Conservation (phyloP, 140 eudicot species). For the Ambrosia hybrid region DNA sequence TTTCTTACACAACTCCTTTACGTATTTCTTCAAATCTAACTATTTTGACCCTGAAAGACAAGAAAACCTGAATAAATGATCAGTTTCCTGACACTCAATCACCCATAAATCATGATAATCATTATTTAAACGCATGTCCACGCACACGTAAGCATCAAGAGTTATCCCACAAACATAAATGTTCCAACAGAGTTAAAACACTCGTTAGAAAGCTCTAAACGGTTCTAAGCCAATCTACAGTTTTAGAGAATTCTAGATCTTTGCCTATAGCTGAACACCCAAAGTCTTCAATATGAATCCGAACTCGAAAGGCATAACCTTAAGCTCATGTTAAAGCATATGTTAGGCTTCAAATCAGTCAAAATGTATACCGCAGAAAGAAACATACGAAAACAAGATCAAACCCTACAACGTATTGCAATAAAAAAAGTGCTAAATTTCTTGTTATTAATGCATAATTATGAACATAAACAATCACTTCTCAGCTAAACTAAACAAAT, state of each 20-base stretch:
- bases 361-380: neutral
- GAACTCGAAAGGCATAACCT: neutral
- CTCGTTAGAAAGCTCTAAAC: neutral
- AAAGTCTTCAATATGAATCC: neutral
- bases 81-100: neutral
- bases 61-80: neutral
- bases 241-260: neutral
- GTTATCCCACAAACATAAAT: neutral
- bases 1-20: neutral
- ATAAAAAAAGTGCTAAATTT: neutral
- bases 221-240: neutral
- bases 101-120: neutral
- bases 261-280: neutral
- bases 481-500: too few species aligned
- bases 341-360: neutral
- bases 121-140: neutral
- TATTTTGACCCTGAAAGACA: neutral
- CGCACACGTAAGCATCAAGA: slow-evolving; percentile 4
- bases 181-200: neutral
- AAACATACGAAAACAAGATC: neutral
- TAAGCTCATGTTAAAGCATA: slow-evolving; percentile 1
- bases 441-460: neutral
- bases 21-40: neutral
- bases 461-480: neutral
- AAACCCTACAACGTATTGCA: slow-evolving; percentile 4